Conservation (phyloP, 2,329 filamentous ascomycete species). For the Teratosphaeria destructans region DNA sequence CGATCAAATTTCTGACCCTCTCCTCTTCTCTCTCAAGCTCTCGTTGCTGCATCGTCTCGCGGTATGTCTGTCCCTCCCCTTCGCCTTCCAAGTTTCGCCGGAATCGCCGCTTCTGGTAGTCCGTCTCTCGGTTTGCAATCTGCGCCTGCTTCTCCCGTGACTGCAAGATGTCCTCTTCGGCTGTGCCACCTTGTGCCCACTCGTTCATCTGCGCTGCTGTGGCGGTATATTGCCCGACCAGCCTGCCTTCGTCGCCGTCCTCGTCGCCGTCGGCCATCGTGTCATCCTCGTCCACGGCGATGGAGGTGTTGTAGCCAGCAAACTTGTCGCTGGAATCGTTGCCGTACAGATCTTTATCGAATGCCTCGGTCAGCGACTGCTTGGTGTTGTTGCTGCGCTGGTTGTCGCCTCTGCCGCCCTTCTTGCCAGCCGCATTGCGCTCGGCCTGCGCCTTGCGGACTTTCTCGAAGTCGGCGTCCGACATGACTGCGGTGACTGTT, state of each 20-base stretch:
- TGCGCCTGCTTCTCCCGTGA: slow-evolving; percentile 81
- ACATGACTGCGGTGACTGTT: slow-evolving; percentile 15
- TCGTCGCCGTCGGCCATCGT: slow-evolving; percentile 65
- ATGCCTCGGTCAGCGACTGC: slow-evolving; percentile 79
- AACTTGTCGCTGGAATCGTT: slow-evolving; percentile 64
- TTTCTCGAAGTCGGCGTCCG: slow-evolving; percentile 68
- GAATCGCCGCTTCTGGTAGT: slow-evolving; percentile 94
- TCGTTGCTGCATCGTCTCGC: slow-evolving; percentile 79
- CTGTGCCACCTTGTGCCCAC: slow-evolving; percentile 78
- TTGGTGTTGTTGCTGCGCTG: slow-evolving; percentile 74
- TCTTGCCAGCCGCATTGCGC: slow-evolving; percentile 67
- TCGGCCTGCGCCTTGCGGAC: slow-evolving; percentile 84
- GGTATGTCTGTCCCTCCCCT: slow-evolving; percentile 68
- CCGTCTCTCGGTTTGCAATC: slow-evolving; percentile 86
- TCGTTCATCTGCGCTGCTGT: slow-evolving; percentile 88
- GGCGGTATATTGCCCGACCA: slow-evolving; percentile 94
- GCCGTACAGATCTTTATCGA: slow-evolving; percentile 83
- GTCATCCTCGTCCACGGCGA: slow-evolving; percentile 70
- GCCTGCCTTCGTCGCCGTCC: slow-evolving; percentile 51
- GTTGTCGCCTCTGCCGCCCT: slow-evolving; percentile 68
- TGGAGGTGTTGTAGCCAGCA: slow-evolving; percentile 81
- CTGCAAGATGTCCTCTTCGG: slow-evolving; percentile 83
- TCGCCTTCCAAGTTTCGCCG: slow-evolving; percentile 69
- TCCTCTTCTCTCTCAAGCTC: slow-evolving; percentile 92
- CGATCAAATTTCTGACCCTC: slow-evolving; percentile 68